Conservation (phyloP, 768 basidiomycete species). For the Lactarius akahatsu region DNA sequence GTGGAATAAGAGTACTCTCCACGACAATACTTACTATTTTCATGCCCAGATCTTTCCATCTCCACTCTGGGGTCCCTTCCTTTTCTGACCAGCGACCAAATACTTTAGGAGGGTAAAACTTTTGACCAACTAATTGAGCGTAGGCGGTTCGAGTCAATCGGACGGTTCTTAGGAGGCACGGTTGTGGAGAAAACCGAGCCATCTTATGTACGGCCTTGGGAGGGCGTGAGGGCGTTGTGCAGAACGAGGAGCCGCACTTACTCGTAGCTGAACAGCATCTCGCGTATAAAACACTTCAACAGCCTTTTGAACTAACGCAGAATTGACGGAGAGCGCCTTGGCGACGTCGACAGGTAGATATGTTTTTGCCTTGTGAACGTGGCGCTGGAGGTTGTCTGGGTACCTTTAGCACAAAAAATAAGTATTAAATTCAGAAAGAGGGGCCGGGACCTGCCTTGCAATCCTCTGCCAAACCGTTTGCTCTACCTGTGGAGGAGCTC, state of each 20-base stretch:
- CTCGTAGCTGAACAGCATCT: slow-evolving; percentile 86
- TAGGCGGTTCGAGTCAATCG: slow-evolving; percentile 89
- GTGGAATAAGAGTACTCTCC: neutral
- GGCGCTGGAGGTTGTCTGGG: slow-evolving; percentile 60
- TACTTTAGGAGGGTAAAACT: slow-evolving; percentile 86
- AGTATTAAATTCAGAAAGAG: slow-evolving; percentile 13
- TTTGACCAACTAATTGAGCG: slow-evolving; percentile 89
- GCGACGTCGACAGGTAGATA: slow-evolving; percentile 82
- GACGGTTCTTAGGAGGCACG: slow-evolving; percentile 59
- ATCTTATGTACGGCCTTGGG: slow-evolving; percentile 80
- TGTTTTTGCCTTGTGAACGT: slow-evolving; percentile 74
- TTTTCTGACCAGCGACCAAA: slow-evolving; percentile 72
- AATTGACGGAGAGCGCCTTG: slow-evolving; percentile 60
- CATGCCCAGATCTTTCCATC: slow-evolving; percentile 86
- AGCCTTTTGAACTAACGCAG: slow-evolving; percentile 78
- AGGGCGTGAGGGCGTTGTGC: neutral
- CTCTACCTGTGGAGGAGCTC: slow-evolving; percentile 62
- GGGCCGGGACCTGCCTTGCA: slow-evolving; percentile 44
- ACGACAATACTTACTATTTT: slow-evolving; percentile 64
- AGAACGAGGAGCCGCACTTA: slow-evolving; percentile 41
- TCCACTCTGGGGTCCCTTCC: slow-evolving; percentile 66
- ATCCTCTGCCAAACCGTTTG: slow-evolving; percentile 68
- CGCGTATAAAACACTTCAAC: slow-evolving; percentile 94
- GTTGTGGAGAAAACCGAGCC: slow-evolving; percentile 81
- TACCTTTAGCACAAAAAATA: slow-evolving; percentile 48